phyloP scores from a whole-genome alignment of 495 filamentous ascomycete genomes.

The Astrothelium subdiscretum region DNA sequence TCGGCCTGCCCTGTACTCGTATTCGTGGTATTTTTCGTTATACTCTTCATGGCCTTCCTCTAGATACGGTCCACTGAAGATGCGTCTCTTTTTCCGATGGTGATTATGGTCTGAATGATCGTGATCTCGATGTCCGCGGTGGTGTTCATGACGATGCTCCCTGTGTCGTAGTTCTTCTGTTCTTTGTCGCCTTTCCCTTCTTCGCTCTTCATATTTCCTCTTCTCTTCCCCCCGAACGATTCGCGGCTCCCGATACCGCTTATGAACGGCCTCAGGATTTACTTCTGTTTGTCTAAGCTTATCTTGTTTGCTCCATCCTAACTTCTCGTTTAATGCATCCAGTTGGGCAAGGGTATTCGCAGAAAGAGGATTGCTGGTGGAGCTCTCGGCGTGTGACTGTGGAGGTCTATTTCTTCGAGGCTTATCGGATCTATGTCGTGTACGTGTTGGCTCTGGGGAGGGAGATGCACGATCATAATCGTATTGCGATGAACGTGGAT shows the following conservation, averaged over 20 bases:
- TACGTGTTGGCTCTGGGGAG: conserved; percentile 11
- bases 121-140: conserved; percentile 7
- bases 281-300: conserved; percentile 23
- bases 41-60: conserved; percentile 23
- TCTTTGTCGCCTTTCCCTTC: conserved; percentile 16
- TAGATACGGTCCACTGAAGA: conserved; percentile 27
- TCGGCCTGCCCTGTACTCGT: conserved; percentile 20
- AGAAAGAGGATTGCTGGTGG: conserved; percentile 20
- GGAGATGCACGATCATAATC: conserved; percentile 12
- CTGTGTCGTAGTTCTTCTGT: conserved; percentile 19
- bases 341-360: conserved; percentile 26
- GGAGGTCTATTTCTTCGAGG: conserved; percentile 1
- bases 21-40: conserved; percentile 21
- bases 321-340: conserved; percentile 26
- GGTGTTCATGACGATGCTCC: conserved; percentile 5
- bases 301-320: conserved; percentile 26
- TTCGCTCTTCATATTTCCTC: conserved; percentile 21
- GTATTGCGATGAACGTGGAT: background rate
- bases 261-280: conserved; percentile 20
- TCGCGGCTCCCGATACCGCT: conserved; percentile 23
- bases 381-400: conserved; percentile 9
- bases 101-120: conserved; percentile 7
- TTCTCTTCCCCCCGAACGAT: conserved; percentile 29
- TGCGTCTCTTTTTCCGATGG: conserved; percentile 19
- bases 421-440: background rate